phyloP scores from a whole-genome alignment of 148 eudicot genomes.

The Rhododendron williamsianum region DNA sequence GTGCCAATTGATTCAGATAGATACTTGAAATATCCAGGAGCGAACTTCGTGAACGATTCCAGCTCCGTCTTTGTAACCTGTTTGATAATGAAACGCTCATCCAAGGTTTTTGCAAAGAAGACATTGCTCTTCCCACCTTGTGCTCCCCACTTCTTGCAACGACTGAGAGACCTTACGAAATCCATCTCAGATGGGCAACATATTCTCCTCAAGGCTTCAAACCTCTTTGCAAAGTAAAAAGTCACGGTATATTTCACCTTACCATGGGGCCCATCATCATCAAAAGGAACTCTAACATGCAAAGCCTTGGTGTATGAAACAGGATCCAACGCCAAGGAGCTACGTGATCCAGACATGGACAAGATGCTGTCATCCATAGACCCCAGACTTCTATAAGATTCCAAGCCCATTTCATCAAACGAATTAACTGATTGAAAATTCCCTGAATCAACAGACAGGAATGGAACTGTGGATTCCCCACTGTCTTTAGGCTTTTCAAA shows the following conservation, averaged over 20 bases:
- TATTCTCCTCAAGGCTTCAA: conserved; percentile 85
- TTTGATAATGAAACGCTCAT: conserved; percentile 86
- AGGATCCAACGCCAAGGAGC: conserved; percentile 53
- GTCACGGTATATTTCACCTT: conserved; percentile 76
- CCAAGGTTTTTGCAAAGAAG: conserved; percentile 85
- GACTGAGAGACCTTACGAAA: conserved; percentile 74
- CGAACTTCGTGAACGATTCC: conserved; percentile 88
- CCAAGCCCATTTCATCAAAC: conserved; percentile 52
- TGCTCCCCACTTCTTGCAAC: conserved; percentile 98
- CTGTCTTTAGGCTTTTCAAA: conserved; percentile 43
- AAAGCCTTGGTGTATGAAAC: conserved; percentile 45
- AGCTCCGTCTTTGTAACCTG: conserved; percentile 98
- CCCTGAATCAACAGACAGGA: conserved; percentile 49
- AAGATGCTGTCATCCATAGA: conserved; percentile 58
- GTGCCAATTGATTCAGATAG: conserved; percentile 62
- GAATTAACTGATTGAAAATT: conserved; percentile 45
- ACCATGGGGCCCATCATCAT: conserved; percentile 62
- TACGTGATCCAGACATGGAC: conserved; percentile 45
- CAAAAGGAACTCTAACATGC: conserved; percentile 63
- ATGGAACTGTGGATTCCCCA: conserved; percentile 41
- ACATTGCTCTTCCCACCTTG: conserved; percentile 79
- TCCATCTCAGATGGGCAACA: conserved; percentile 88
- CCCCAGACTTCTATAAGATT: conserved; percentile 60
- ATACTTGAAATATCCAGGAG: conserved; percentile 80
- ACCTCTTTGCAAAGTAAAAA: conserved; percentile 74